Evolutionary conservation across 2,329 filamentous ascomycete species (phyloP), one percentile per base, ranked within the genome.

Genomic region (Ceratocystis colombiana): DNA sequence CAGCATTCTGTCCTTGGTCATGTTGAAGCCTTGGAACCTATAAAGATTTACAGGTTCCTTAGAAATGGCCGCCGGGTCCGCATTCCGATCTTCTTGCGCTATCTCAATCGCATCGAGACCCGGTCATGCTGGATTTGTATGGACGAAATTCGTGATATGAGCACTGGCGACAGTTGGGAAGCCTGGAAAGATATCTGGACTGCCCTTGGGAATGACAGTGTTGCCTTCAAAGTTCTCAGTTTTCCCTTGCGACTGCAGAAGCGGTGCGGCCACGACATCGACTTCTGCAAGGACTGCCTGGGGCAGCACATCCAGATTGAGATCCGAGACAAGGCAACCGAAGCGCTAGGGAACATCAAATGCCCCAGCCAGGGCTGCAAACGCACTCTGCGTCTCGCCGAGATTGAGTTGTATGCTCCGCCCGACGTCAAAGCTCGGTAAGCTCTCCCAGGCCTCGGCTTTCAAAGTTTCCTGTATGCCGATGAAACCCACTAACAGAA

Each of bases 221-320:
- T 44, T 22, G 59, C 44, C n/a, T 66, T 37, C n/a, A 62, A 66
- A n/a, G 28, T 53, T 44, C 20, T 50, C 1, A 45, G 22, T 20
- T 62, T 62, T 33, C 65, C 65, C 17, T 8, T 37, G 22, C 61
- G 46, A 2, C 28, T 66, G 0, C 22, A 41, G 10, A 63, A 55
- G 46, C 37, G 7, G 4, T 62, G 65, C 22, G 20, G 30, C 1
- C 59, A 66, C 25, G 28, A 62, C 1, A 37, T 55, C 2, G 30
- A 62, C 46, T 63, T 66, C 30, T 66, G 65, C 46, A 30, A 41
- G 17, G 61, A 22, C 5, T 66, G 59, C 28, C 65, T 66, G 5
- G 33, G 10, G 20, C 22, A 33, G 10, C 61, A 66, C 15, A 66
- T 66, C 59, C n/a, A 53, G 10, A 12, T 66, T 3, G 22, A 48